These are phyloP conservation scores for Fusarium annulatum DNA, from an alignment of 2,329 filamentous ascomycete genomes.

Conservation along the genomic window DNA sequence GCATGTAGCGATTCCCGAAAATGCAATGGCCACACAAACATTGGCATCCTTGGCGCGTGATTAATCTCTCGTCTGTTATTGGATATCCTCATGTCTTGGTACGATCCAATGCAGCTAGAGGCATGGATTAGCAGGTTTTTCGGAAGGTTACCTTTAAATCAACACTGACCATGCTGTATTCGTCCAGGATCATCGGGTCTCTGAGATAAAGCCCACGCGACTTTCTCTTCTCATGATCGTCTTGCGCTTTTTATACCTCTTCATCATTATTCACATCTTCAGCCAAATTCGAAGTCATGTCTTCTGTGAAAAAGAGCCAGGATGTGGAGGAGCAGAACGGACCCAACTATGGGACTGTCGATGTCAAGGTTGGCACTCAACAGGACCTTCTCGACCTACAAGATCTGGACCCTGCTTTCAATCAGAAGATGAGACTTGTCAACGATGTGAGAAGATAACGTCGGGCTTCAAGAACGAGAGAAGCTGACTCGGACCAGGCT, in stretches of 20 bases:
- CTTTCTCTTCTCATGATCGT: not conserved
- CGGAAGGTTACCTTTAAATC: not conserved
- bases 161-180: not conserved
- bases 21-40: not conserved
- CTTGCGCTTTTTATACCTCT: not conserved
- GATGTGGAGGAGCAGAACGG: conserved; percentile 2
- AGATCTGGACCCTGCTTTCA: conserved; percentile 1
- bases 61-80: not conserved
- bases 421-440: conserved; percentile 74
- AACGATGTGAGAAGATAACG: conserved; percentile 69
- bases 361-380: not conserved
- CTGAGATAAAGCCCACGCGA: conserved; percentile 1
- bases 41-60: not conserved
- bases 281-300: fast-evolving
- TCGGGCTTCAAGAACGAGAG: too few relatives aligned
- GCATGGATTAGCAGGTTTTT: not conserved
- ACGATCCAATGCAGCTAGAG: not conserved
- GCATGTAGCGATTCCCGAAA: not conserved
- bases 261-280: not conserved
- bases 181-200: not conserved
- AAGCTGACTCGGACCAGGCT: conserved; percentile 45
- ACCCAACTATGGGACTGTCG: not conserved
- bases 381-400: not conserved
- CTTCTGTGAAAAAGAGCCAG: not conserved
- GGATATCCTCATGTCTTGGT: not conserved